phyloP scores from a whole-genome alignment of 2,329 filamentous ascomycete species.

The Ophiostoma montium region DNA sequence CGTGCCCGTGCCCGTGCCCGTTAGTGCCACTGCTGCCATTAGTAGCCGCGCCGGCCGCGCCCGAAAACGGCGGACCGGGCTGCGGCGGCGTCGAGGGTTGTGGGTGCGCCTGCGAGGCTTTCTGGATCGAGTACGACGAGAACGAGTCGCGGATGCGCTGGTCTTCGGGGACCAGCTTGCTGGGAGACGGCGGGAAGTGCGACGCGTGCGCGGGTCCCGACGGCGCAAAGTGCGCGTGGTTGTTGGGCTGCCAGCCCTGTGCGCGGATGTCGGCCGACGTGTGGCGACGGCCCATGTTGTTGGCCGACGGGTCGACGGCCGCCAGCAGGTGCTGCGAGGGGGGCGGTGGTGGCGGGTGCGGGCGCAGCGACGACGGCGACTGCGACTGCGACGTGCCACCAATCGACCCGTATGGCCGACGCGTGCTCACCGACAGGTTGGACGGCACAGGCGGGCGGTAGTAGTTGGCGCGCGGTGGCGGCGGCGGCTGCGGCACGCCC shows the following conservation, averaged over 20 bases:
- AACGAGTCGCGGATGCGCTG: slow-evolving; percentile 43
- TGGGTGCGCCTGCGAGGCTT: slow-evolving; percentile 32
- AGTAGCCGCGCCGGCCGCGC: no score
- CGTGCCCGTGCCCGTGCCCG: no score
- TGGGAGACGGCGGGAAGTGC: slow-evolving; percentile 42
- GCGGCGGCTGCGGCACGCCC: slow-evolving; percentile 42
- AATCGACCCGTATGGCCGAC: slow-evolving; percentile 77
- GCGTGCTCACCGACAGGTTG: slow-evolving; percentile 63
- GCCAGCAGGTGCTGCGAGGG: slow-evolving; percentile 25
- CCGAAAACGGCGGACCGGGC: slow-evolving; percentile 31
- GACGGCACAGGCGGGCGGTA: slow-evolving; percentile 69
- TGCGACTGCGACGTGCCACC: slow-evolving; percentile 54
- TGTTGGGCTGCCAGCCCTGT: slow-evolving; percentile 57
- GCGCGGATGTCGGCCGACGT: slow-evolving; percentile 92
- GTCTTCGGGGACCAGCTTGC: slow-evolving; percentile 30
- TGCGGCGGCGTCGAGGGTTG: slow-evolving; percentile 40
- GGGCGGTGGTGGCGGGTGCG: slow-evolving; percentile 43
- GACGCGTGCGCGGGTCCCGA: slow-evolving; percentile 15
- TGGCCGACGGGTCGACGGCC: slow-evolving; percentile 46
- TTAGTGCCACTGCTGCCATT: slow-evolving; percentile 20
- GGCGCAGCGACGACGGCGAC: slow-evolving; percentile 62
- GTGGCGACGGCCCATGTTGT: slow-evolving; percentile 67
- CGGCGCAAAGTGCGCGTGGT: slow-evolving; percentile 25
- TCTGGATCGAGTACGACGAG: slow-evolving; percentile 38
- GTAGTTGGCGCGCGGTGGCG: slow-evolving; percentile 41